A percentile compares a stretch with the other conserved stretches of the same genome.
These are phyloP conservation scores for Lasiodiplodia theobromae DNA, from an alignment of 2,329 filamentous ascomycete species.

Conservation along the genomic window DNA sequence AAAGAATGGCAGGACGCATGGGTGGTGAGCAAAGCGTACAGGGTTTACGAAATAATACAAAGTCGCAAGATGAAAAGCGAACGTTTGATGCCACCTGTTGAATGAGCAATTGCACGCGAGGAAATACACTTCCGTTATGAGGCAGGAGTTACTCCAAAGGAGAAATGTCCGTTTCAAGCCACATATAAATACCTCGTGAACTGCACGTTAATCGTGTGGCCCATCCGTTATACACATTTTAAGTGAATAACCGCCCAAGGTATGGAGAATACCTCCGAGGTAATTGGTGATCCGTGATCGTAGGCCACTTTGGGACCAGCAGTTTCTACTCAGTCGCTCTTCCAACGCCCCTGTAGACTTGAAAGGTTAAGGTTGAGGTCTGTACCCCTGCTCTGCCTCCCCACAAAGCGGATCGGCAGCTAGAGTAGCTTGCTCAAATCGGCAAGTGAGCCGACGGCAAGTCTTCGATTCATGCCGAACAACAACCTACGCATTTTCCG, in stretches of 20 bases:
- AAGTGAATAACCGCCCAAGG: slow-evolving; percentile 43
- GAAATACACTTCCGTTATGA: neutral
- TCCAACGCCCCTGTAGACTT: too few species aligned
- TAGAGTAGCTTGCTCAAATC: slow-evolving; percentile 2
- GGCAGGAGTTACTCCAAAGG: slow-evolving; percentile 39
- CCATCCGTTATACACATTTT: slow-evolving; percentile 57
- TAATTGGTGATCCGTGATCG: too few species aligned
- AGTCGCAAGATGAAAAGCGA: neutral
- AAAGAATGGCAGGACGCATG: neutral
- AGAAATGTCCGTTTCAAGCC: slow-evolving; percentile 51
- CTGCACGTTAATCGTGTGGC: slow-evolving; percentile 52
- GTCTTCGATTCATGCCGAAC: slow-evolving; percentile 9
- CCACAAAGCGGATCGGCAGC: slow-evolving; percentile 14
- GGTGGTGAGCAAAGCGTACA: slow-evolving; percentile 11
- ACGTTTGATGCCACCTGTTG: neutral
- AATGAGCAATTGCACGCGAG: too few species aligned
- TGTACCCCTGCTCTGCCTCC: neutral
- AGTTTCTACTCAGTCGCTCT: too few species aligned
- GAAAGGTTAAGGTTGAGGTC: neutral
- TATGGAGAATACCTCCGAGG: neutral
- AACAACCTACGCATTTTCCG: neutral
- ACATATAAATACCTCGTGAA: slow-evolving; percentile 55
- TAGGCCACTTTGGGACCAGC: too few species aligned
- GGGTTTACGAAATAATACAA: slow-evolving; percentile 20
- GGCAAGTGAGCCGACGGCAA: slow-evolving; percentile 19